Conservation (phyloP, 768 basidiomycete species). For the Tricholoma bakamatsutake region DNA sequence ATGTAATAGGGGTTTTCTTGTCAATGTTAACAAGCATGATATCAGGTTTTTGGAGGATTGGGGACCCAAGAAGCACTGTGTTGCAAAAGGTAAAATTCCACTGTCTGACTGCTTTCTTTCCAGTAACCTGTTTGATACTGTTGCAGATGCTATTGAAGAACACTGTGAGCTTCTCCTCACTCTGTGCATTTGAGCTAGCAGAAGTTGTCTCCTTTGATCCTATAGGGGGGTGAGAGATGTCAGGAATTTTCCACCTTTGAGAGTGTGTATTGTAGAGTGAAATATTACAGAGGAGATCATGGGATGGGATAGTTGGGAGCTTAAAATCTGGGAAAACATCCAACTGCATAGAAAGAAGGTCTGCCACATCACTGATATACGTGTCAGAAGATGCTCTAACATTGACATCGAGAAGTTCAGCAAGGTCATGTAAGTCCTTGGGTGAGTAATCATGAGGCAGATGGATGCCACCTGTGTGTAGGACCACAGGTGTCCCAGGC, state of each 20-base stretch:
- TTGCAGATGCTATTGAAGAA: background rate
- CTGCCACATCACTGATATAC: background rate
- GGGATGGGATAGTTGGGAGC: background rate
- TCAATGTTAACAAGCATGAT: background rate
- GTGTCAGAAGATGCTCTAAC: background rate
- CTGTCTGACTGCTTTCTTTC: background rate
- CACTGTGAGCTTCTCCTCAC: background rate
- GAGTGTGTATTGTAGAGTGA: background rate
- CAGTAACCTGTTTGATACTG: background rate
- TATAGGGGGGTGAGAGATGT: background rate
- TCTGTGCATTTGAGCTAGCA: background rate
- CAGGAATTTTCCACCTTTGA: background rate
- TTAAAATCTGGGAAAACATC: background rate
- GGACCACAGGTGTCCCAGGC: no score
- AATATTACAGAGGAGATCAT: background rate
- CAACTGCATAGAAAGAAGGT: background rate
- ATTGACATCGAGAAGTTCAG: background rate
- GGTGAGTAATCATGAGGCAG: background rate
- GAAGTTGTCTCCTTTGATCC: no score
- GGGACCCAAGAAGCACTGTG: background rate
- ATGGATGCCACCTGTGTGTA: no score
- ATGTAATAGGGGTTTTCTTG: background rate
- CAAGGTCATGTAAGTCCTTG: background rate
- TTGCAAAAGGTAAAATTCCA: background rate
- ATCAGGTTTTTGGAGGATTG: no score